phyloP scores from a whole-genome alignment of 768 basidiomycete species.

The Auricularia heimuer region DNA sequence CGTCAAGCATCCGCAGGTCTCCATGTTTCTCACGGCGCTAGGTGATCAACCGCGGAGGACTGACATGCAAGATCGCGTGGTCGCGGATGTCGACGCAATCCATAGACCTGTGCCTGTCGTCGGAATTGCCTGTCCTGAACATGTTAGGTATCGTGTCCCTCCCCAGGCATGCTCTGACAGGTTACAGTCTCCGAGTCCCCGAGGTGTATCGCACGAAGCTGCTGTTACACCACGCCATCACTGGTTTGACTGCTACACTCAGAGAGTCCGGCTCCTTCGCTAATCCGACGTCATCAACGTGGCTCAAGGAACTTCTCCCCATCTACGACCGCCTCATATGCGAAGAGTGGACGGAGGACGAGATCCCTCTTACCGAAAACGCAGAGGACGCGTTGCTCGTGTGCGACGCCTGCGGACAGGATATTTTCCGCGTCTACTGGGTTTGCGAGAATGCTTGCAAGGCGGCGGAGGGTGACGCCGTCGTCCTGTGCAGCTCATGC shows the following conservation, averaged over 20 bases:
- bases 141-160: conserved; percentile 34
- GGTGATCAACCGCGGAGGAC: conserved; percentile 69
- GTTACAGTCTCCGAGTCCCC: conserved; percentile 59
- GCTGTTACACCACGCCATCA: conserved; percentile 47
- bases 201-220: conserved; percentile 72
- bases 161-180: background rate
- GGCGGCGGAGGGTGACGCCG: background rate
- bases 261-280: background rate
- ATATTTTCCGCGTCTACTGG: background rate
- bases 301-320: background rate
- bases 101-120: conserved; percentile 46
- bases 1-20: background rate
- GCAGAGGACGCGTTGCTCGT: background rate
- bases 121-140: conserved; percentile 72
- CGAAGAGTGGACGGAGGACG: background rate
- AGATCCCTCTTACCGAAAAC: background rate
- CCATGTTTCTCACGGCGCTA: background rate
- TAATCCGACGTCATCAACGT: background rate
- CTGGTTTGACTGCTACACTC: conserved; percentile 17
- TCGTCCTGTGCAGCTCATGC: background rate
- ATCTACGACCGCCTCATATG: background rate
- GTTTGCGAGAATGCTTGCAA: background rate
- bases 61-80: conserved; percentile 80
- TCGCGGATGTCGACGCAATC: conserved; percentile 70
- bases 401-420: background rate